Percentiles rank a stretch among this genome's conserved stretches.
Conservation (phyloP, 306 rosid species). For the Leucaena leucocephala region DNA sequence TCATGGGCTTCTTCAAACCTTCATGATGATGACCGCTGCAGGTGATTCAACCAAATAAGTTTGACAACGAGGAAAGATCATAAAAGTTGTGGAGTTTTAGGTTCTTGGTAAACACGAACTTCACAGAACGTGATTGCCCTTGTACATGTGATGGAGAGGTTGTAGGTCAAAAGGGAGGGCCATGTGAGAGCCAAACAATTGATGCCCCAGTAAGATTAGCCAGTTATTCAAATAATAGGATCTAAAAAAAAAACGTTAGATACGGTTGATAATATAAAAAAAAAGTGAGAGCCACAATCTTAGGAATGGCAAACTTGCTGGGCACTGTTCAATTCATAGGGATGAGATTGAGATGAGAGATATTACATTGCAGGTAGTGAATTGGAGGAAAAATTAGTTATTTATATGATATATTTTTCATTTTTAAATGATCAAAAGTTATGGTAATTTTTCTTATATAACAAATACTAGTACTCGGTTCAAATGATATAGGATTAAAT, state of each 20-base stretch:
- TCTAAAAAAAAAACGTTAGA: too few relatives aligned
- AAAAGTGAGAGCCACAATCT: background rate
- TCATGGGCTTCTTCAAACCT: constrained; percentile 14
- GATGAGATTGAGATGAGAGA: background rate
- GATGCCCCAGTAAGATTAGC: background rate
- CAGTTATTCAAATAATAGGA: too few relatives aligned
- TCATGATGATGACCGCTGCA: background rate
- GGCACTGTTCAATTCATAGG: background rate
- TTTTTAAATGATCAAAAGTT: background rate
- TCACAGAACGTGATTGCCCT: background rate
- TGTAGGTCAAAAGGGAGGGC: background rate
- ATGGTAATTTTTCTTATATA: background rate
- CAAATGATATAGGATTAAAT: background rate
- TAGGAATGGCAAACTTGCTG: background rate
- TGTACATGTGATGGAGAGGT: background rate
- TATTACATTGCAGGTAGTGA: background rate
- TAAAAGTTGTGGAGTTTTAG: background rate
- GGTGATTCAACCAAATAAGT: background rate
- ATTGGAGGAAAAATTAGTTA: background rate
- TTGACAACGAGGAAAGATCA: background rate
- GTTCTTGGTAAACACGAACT: background rate
- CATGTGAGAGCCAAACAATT: background rate
- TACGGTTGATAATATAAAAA: too few relatives aligned
- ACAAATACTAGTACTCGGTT: background rate
- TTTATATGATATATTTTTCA: background rate